These are phyloP conservation scores for Saccharum officinarum DNA, from an alignment of 176 grass and related monocot species.

Conservation along the genomic window DNA sequence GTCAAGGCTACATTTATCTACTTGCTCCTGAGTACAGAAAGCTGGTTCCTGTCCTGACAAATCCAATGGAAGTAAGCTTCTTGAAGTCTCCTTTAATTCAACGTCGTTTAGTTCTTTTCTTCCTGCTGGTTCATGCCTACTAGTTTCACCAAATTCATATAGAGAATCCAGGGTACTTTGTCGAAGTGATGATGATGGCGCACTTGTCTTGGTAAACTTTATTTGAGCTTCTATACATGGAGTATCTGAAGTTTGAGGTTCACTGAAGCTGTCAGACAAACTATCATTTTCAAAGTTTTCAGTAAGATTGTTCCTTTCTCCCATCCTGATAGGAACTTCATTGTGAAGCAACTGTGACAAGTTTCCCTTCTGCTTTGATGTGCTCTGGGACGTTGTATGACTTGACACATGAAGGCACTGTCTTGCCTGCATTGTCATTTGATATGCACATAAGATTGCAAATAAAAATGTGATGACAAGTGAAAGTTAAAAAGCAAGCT, in stretches of 20 bases:
- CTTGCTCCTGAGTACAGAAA: conserved; percentile 43
- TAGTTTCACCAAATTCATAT: conserved; percentile 37
- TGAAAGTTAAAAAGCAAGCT: neutral
- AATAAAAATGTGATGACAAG: neutral
- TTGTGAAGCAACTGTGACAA: conserved; percentile 30
- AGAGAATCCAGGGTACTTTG: conserved; percentile 21
- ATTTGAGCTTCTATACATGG: conserved; percentile 18
- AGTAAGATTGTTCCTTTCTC: conserved; percentile 36
- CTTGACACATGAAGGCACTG: conserved; percentile 27
- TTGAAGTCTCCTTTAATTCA: conserved; percentile 15
- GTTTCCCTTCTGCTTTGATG: conserved; percentile 56
- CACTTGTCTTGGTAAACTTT: conserved; percentile 20
- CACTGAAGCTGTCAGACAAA: conserved; percentile 25
- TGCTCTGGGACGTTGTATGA: conserved; percentile 24
- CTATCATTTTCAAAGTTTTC: conserved; percentile 35
- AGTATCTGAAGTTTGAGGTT: conserved; percentile 16
- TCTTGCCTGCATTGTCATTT: conserved; percentile 40
- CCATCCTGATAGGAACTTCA: conserved; percentile 24
- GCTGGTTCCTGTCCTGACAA: conserved; percentile 35
- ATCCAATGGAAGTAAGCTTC: conserved; percentile 14
- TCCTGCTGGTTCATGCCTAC: conserved; percentile 24
- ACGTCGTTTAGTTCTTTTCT: conserved; percentile 19
- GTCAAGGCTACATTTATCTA: conserved; percentile 25
- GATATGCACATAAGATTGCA: conserved; percentile 24
- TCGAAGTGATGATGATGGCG: conserved; percentile 33